phyloP scores from a whole-genome alignment of 2,329 filamentous ascomycete species.

The Septoria petroselini region DNA sequence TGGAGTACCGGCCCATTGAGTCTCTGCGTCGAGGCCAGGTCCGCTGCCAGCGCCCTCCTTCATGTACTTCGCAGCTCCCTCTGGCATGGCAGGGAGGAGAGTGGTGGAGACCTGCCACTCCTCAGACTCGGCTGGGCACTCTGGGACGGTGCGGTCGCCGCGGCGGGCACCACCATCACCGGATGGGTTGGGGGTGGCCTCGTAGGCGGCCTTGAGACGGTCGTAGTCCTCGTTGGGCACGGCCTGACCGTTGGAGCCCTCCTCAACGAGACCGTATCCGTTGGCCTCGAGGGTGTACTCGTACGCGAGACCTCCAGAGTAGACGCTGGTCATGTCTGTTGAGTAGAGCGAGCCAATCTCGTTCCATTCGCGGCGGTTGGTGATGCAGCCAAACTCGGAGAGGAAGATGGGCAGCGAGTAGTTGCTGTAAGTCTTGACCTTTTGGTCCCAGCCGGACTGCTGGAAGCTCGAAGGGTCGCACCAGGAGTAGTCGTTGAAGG shows the following conservation, averaged over 20 bases:
- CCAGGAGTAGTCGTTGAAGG: slow-evolving; percentile 87
- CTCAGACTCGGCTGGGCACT: slow-evolving; percentile 53
- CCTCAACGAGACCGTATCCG: slow-evolving; percentile 73
- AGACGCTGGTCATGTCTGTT: slow-evolving; percentile 77
- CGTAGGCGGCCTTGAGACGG: slow-evolving; percentile 52
- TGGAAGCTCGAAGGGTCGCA: slow-evolving; percentile 67
- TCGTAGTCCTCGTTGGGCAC: slow-evolving; percentile 62
- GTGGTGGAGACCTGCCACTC: slow-evolving; percentile 56
- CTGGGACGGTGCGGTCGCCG: slow-evolving; percentile 42
- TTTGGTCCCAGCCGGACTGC: slow-evolving; percentile 76
- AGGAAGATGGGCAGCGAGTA: slow-evolving; percentile 90
- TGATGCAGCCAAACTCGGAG: slow-evolving; percentile 88
- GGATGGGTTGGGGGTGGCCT: slow-evolving; percentile 50
- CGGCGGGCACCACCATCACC: slow-evolving; percentile 61
- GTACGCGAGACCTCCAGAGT: slow-evolving; percentile 93
- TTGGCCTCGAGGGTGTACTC: slow-evolving; percentile 82
- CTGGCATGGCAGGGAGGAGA: slow-evolving; percentile 56
- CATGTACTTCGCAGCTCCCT: slow-evolving; percentile 55
- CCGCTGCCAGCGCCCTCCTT: slow-evolving; percentile 56
- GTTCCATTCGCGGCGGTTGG: slow-evolving; percentile 73
- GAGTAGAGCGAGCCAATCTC: slow-evolving; percentile 79
- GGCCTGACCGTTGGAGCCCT: slow-evolving; percentile 54
- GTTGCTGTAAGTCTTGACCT: slow-evolving; percentile 81
- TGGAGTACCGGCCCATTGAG: slow-evolving; percentile 49
- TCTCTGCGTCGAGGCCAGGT: slow-evolving; percentile 51